phyloP scores from a whole-genome alignment of 768 basidiomycete species.

The Coprinopsis marcescibilis region DNA sequence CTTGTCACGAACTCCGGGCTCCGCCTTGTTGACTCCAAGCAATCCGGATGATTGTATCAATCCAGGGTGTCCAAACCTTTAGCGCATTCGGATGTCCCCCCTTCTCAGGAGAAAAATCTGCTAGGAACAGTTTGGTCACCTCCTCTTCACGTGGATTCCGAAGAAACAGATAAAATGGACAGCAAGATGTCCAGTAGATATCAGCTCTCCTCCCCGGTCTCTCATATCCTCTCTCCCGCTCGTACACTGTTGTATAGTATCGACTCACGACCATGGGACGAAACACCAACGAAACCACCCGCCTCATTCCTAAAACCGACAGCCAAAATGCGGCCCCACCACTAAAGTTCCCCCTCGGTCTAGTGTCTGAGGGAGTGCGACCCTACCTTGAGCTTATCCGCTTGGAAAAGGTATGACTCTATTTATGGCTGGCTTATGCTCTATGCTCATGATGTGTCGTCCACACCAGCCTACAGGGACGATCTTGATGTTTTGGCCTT shows the following conservation, averaged over 20 bases:
- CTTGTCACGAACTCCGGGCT: too few relatives aligned
- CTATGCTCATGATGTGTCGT: background rate
- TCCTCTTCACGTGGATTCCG: slow-evolving; percentile 3
- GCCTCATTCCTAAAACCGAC: slow-evolving; percentile 22
- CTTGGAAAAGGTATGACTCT: slow-evolving; percentile 37
- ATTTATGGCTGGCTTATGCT: background rate
- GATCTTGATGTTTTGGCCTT: slow-evolving; percentile 50
- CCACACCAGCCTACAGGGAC: slow-evolving; percentile 40
- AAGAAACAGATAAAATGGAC: background rate
- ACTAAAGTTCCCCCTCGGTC: slow-evolving; percentile 27
- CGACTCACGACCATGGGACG: slow-evolving; percentile 16
- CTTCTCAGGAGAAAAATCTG: background rate
- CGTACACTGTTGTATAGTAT: background rate
- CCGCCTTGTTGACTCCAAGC: too few relatives aligned
- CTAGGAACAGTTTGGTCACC: too few relatives aligned
- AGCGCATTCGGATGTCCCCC: too few relatives aligned
- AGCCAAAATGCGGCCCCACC: slow-evolving; percentile 8
- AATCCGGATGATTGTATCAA: too few relatives aligned
- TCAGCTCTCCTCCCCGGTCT: background rate
- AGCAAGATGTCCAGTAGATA: background rate
- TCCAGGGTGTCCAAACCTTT: too few relatives aligned
- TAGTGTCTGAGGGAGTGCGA: slow-evolving; percentile 23
- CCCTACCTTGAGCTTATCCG: slow-evolving; percentile 48
- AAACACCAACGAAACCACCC: slow-evolving; percentile 17
- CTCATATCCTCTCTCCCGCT: background rate